Conservation (phyloP, 2,329 filamentous ascomycete genomes). For the Pseudocercospora eumusae region DNA sequence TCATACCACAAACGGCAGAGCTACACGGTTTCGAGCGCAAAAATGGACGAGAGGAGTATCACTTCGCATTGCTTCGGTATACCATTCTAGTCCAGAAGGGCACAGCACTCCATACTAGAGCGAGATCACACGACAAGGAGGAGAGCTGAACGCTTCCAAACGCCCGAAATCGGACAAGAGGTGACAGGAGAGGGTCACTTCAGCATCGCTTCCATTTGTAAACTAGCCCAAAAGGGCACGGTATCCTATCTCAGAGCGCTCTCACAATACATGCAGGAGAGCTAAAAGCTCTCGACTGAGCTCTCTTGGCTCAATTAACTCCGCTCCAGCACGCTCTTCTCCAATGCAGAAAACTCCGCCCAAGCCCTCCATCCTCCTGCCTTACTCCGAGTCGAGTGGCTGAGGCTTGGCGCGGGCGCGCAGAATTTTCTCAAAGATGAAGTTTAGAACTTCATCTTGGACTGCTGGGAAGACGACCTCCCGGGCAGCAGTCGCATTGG, state of each 20-base stretch:
- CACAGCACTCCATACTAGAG: neutral
- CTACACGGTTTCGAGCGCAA: too few species aligned
- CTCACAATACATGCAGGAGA: neutral
- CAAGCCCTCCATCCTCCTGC: neutral
- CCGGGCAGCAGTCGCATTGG: conserved; percentile 14
- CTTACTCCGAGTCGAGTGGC: neutral
- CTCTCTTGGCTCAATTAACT: neutral
- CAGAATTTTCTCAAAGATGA: conserved; percentile 19
- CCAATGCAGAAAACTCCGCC: neutral
- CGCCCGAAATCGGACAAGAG: neutral
- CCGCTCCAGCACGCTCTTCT: neutral
- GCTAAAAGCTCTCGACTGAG: neutral
- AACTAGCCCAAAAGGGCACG: conserved; percentile 5
- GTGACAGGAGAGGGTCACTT: neutral
- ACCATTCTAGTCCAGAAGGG: neutral
- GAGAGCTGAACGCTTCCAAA: too few species aligned
- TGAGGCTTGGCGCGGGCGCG: neutral
- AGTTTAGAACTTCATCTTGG: conserved; percentile 24
- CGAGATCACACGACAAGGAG: neutral
- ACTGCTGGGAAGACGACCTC: conserved; percentile 28
- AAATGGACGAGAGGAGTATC: too few species aligned
- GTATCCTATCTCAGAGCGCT: neutral
- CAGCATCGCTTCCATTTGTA: neutral
- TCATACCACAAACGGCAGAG: neutral
- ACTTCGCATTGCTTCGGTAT: too few species aligned